Evolutionary conservation across 139 green algal species (phyloP), one percentile per base, ranked within the genome.

Genomic region (Chlamydomonas sphaeroides): DNA sequence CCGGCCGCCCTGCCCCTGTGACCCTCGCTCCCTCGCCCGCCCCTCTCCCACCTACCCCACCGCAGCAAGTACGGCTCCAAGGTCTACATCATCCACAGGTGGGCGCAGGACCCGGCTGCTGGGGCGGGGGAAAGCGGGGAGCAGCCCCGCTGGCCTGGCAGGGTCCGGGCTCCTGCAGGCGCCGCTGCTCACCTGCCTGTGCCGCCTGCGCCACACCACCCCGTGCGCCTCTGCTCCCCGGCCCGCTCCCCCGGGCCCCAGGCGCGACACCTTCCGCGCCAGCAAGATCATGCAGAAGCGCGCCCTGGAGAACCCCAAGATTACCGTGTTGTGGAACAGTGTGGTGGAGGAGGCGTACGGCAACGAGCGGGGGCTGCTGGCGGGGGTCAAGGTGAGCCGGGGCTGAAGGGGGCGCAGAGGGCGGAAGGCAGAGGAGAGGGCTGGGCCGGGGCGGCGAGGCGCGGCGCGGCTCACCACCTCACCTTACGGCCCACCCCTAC

Each of bases 81-180:
- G 72, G 94, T 98, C 25, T 97, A 96, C 90, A 94, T 98, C 89
- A 94, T 98, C 66, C 93, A 97, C 83, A 82, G 95, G 53, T 89
- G 92, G 45, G 45, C 14, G n/a, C n/a, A n/a, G n/a, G n/a, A n/a
- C n/a, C n/a, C n/a, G n/a, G n/a, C n/a, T n/a, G n/a, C n/a, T n/a
- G n/a, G n/a, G n/a, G n/a, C n/a, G n/a, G n/a, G n/a, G n/a, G n/a
- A 33, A 17, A 68, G 17, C 32, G 62, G n/a, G 62, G n/a, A 18
- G 15, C 15, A 18, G 15, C 48, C 15, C 15, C 0, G 15, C 15
- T 15, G 48, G 48, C 48, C 20, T 15, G 15, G 15, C 20, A 25
- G 20, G 15, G n/a, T 15, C 33, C 33, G 3, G 26, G 7, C 23
- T 51, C 10, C 45, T 51, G 45, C 45, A 51, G 45, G 45, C 45